These are phyloP conservation scores for Aureobasidium sp. DNA, from an alignment of 2,329 filamentous ascomycete species.

Conservation along the genomic window DNA sequence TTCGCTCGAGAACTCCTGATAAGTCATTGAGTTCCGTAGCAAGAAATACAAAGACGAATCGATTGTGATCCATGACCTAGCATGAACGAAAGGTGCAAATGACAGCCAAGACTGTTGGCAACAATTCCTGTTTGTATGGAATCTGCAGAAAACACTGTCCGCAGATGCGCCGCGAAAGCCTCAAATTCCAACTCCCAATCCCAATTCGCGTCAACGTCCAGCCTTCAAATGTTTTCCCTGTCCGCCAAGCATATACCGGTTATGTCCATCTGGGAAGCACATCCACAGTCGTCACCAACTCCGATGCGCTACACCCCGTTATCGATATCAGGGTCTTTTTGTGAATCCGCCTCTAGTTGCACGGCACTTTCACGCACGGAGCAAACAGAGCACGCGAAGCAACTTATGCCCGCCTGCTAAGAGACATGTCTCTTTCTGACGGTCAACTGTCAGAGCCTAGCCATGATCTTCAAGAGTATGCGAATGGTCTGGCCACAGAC, in stretches of 20 bases:
- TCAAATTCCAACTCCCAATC: background rate
- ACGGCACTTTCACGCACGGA: background rate
- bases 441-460: constrained; percentile 1
- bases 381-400: background rate
- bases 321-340: background rate
- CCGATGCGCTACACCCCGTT: background rate
- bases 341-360: background rate
- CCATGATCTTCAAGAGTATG: background rate
- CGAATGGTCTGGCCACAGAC: background rate
- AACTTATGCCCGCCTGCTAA: background rate
- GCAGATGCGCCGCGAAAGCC: background rate
- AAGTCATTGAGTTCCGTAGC: too few relatives aligned
- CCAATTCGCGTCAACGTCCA: background rate
- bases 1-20: background rate
- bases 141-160: background rate
- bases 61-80: background rate
- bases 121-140: background rate
- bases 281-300: constrained; percentile 9
- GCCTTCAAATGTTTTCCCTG: background rate
- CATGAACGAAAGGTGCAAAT: background rate
- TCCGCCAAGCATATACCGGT: background rate
- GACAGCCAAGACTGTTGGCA: background rate
- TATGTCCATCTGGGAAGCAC: background rate
- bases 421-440: constrained; percentile 15
- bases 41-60: too few relatives aligned